Evolutionary conservation across 1,284 basidiomycete species (phyloP).

Genomic region (Salmacisia buchloeana): DNA sequence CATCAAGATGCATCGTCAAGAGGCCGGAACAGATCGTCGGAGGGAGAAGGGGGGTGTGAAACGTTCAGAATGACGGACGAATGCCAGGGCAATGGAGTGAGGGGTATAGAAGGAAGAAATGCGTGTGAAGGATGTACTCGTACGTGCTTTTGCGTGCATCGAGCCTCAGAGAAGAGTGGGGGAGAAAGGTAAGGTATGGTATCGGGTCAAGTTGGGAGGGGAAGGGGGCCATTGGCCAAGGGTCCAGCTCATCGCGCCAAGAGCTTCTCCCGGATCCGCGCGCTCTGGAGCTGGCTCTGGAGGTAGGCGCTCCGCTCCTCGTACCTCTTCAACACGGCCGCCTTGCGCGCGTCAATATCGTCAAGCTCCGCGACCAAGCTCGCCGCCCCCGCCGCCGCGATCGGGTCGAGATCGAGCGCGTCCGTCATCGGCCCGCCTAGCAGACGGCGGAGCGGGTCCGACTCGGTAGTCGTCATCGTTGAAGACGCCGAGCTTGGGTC

Average conservation of each 20-base stretch:
- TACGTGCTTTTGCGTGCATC: no score
- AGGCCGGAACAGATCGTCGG: no score
- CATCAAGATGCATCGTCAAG: no score
- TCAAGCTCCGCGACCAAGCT: conserved; percentile 22
- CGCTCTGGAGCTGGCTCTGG: conserved; percentile 31
- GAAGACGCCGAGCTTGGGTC: background rate
- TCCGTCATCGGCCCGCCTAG: background rate
- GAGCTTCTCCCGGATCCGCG: conserved; percentile 32
- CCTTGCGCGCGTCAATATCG: conserved; percentile 19
- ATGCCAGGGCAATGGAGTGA: no score
- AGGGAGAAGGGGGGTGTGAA: no score
- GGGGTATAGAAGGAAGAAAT: no score
- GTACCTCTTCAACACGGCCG: conserved; percentile 29
- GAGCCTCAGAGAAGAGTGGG: no score
- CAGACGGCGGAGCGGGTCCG: background rate
- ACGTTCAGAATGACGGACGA: no score
- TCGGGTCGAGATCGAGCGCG: background rate
- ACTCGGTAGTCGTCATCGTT: background rate
- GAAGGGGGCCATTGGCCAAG: background rate
- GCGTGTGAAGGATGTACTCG: no score
- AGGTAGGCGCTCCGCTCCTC: conserved; percentile 30
- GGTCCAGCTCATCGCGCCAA: conserved; percentile 15
- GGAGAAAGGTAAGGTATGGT: background rate
- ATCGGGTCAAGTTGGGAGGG: no score
- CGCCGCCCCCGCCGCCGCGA: conserved; percentile 2